Base-by-base conservation (phyloP, 257 asterid genomes). In the Solanum neorickii region DNA sequence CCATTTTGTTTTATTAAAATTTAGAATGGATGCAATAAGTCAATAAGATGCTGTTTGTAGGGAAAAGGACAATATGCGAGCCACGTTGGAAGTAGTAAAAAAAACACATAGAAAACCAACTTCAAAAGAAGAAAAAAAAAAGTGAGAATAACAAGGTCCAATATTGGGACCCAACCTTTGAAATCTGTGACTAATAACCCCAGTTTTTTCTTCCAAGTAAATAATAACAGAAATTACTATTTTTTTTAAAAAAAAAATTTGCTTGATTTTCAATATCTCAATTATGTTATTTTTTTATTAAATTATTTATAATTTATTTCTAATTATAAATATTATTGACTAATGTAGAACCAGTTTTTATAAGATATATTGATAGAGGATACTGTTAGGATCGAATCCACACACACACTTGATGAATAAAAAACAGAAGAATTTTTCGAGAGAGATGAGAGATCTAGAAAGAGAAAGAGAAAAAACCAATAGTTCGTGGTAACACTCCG, bases 141-240 rank as follows among this genome's bases (percentile, higher is more conserved):
- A 16, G 62, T 60, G 83, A 42, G 52, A 15, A 37, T 66, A 88
- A 16, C 25, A 88, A 83, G 89, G 92, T 89, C 93, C 88, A 89
- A 87, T 16, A 3, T 85, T 87, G 89, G 95, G 91, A 70, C 95
- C 96, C 92, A 90, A 91, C 11, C 83, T 88, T 93, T 90, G 96
- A 93, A 93, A 93, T 90, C 83, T 88, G 93, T 56, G 90, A 93
- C 91, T 86, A 91, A 88, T 92, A 92, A 92, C 94, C 91, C 93
- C 95, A 92, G 94, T 94, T 92, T 89, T 89, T 91, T 56, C 91
- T 88, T 88, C 89, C 46, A 84, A 70, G 87, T 82, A 47, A 82
- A 80, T 65, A 47, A 44, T 44, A 12, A 16, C 62, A 16, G 18
- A 56, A 11, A 18, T n/a, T 56, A 3, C 4, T 18, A 49, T 21